Base-by-base conservation (phyloP, 2,329 filamentous ascomycete species). In the Ramularia endophylla region DNA sequence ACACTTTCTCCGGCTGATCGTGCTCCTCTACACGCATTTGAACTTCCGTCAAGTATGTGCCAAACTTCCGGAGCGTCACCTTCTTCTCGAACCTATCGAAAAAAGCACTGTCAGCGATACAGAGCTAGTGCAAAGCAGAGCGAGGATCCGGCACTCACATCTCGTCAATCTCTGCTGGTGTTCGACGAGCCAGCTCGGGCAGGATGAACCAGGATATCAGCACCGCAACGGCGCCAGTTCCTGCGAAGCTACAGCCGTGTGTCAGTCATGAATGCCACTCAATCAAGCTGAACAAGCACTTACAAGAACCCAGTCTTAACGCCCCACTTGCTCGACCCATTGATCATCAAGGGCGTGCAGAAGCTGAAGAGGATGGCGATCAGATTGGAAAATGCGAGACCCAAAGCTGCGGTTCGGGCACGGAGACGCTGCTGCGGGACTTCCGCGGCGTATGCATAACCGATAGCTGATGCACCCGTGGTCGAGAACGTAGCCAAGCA, bases 291-390 rank as follows among this genome's bases (percentile, higher is more conserved):
- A 27, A 15, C 11, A 6, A 16, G 22, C 17, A 56, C 62, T 41
- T 42, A 66, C 67, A 70, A 70, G 38, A 69, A 70, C 0, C 66
- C 68, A 0, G 67, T 70, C 46, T 66, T 68, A 2, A 69, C 63
- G 5, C 67, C 66, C 66, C 68, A 71, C n/a, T 62, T 46, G 5
- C 46, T 40, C 1, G 44, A 43, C 0, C 60, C 64, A 30, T 69
- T 68, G 39, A 70, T 69, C 67, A 70, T 70, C 7, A 68, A 36
- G 1, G 67, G 68, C 0, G 66, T 70, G 40, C 60, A 65, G 52
- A 70, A 70, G 38, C 62, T 69, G 39, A 70, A 69, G 62, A 70
- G 66, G 44, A 68, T 67, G 8, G 58, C 63, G 8, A 70, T 51
- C 19, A 62, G 36, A 36, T 69, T 69, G 1, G 66, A 67, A 3